Conservation (phyloP, 345 rosid species). For the Salix koriyanagi region DNA sequence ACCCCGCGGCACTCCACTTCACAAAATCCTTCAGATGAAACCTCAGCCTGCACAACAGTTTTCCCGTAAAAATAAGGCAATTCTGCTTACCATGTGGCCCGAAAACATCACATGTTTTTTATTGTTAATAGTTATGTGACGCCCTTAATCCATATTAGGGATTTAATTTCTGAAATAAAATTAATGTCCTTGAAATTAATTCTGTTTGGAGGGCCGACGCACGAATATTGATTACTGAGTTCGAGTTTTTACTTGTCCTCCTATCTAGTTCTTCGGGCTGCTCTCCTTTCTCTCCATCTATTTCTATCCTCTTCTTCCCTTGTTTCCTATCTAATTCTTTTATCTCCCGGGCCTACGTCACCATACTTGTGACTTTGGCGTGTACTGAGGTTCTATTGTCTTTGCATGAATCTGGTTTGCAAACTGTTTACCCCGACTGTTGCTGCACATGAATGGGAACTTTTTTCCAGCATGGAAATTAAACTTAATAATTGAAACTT, state of each 20-base stretch:
- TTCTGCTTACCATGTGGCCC: neutral
- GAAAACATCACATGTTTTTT: neutral
- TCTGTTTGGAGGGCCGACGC: neutral
- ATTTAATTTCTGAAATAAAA: neutral
- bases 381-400: neutral
- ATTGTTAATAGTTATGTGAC: neutral
- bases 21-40: slow-evolving; percentile 24
- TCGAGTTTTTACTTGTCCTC: neutral
- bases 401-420: neutral
- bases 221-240: neutral
- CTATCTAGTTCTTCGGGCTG: neutral
- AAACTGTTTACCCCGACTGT: neutral
- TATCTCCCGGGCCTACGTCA: neutral
- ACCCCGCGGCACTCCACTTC: slow-evolving; percentile 48
- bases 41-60: slow-evolving; percentile 27
- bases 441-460: neutral
- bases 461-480: neutral
- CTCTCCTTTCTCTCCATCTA: neutral
- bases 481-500: neutral
- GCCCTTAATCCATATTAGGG: neutral
- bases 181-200: neutral
- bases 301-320: neutral
- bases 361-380: neutral
- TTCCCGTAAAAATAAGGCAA: slow-evolving; percentile 4
- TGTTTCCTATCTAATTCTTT: neutral